Conservation (phyloP, 345 rosid genomes). For the Pugionium dolabratum region DNA sequence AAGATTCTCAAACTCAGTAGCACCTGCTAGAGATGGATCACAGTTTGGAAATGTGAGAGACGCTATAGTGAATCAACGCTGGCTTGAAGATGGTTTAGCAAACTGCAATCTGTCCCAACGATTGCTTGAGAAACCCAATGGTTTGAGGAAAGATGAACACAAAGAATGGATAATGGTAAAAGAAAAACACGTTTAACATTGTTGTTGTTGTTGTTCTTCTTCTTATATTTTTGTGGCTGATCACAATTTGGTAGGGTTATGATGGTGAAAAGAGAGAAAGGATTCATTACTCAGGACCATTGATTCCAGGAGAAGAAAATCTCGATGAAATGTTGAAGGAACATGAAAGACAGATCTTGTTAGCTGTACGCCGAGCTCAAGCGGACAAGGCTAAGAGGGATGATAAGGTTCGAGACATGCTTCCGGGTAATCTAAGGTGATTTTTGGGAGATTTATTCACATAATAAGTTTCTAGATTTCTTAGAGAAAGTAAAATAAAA, state of each 20-base stretch:
- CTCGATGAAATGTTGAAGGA: conserved; percentile 92
- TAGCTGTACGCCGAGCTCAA: conserved; percentile 85
- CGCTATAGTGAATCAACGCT: conserved; percentile 45
- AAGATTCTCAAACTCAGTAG: conserved; percentile 82
- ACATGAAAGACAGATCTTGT: conserved; percentile 79
- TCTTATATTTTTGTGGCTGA: not conserved
- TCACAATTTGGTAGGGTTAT: conserved; percentile 42
- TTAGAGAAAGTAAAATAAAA: conserved; percentile 18
- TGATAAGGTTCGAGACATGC: conserved; percentile 10
- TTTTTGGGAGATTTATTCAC: conserved; percentile 5
- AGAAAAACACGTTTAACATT: not conserved
- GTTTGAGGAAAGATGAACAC: conserved; percentile 46
- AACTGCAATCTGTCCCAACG: conserved; percentile 53
- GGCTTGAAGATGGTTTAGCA: conserved; percentile 46
- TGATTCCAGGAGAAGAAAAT: conserved; percentile 68
- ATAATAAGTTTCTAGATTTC: conserved; percentile 6
- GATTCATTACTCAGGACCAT: conserved; percentile 82
- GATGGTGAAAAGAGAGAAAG: conserved; percentile 48
- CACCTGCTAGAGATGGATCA: conserved; percentile 58
- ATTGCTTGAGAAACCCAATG: conserved; percentile 47
- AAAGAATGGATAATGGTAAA: conserved; percentile 51
- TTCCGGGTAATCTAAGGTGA: conserved; percentile 27
- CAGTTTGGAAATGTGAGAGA: conserved; percentile 52
- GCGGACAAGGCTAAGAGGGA: conserved; percentile 54
- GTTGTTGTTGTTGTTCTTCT: not conserved